Evolutionary conservation across 179 eudicot genomes (phyloP), one percentile per base, ranked within the genome.

Genomic region (Camellia oleifera): DNA sequence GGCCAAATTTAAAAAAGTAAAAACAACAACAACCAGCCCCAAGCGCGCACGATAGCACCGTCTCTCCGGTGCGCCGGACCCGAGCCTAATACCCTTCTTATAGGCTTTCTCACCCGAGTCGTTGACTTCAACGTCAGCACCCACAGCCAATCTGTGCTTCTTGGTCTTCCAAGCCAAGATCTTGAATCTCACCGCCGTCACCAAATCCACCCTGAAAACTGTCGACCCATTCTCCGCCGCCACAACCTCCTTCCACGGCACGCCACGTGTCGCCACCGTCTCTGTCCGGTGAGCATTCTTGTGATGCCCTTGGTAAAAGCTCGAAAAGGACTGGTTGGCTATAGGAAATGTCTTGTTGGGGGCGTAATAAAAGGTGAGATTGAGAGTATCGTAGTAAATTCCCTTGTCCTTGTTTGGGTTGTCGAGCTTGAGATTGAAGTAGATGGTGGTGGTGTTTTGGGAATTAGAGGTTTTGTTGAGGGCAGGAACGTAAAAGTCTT

Each of bases 281-380:
- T 77, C 80, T 4, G 9, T 70, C 72, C 93, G 83, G 74, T 50
- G 86, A 11, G 95, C 52, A 0, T 71, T 74, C 89, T 93, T 90
- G 4, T 80, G 23, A 70, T 82, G 88, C 3, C 98, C 98, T 83
- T 91, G 97, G 80, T 88, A 82, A 75, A 94, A 94, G 0, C 77
- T 69, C 7, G 52, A 70, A 52, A 23, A 0, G 10, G 46, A 0
- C 1, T 6, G 4, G 68, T 0, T 14, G 1, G 15, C 52, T 4
- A 76, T 62, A 14, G 69, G 40, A 23, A 87, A 23, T 1, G 79
- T 80, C 53, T 20, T 17, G 60, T 87, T 90, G 5, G 71, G 64
- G 23, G 61, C 32, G 84, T 87, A 83, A 66, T 77, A 85, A 45
- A 91, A 80, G 5, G 87, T 89, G 70, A 93, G 72, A 79, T 85